These are phyloP conservation scores for Talaromyces sp. DNA, from an alignment of 2,329 filamentous ascomycete species.

Conservation along the genomic window DNA sequence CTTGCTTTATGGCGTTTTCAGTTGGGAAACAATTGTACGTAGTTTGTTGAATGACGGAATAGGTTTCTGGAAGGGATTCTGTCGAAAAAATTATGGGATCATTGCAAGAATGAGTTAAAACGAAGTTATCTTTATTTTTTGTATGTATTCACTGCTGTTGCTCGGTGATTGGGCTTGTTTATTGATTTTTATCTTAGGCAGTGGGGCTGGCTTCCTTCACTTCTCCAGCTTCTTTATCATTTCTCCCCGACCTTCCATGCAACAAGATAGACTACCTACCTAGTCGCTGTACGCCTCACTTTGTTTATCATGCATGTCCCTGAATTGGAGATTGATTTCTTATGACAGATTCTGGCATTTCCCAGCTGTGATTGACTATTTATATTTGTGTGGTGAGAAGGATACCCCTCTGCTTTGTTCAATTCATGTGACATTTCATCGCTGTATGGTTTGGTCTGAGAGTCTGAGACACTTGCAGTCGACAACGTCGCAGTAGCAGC, in stretches of 20 bases:
- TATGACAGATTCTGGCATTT: neutral
- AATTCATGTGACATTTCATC: constrained; percentile 10
- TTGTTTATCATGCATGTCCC: constrained; percentile 1
- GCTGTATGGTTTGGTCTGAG: too few species aligned
- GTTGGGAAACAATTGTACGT: neutral
- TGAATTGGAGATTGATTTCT: neutral
- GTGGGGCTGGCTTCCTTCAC: neutral
- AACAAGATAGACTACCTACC: neutral
- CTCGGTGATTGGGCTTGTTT: constrained; percentile 13
- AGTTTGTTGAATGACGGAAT: neutral
- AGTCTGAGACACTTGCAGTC: constrained; percentile 1
- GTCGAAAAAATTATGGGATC: too few species aligned
- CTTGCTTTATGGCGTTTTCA: neutral
- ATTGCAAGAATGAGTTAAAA: neutral
- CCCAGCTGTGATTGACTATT: neutral
- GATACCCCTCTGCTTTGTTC: neutral
- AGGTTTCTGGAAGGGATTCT: too few species aligned
- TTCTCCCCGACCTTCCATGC: neutral
- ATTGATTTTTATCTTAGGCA: constrained; percentile 5
- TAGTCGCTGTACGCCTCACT: constrained; percentile 1
- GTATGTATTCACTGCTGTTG: neutral
- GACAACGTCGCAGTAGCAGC: neutral
- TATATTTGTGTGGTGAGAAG: neutral
- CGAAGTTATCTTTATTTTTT: too few species aligned
- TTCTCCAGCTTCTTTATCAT: neutral